Evolutionary conservation across 2,329 filamentous ascomycete species (phyloP), one percentile per base, ranked within the genome.

Genomic region (Aureobasidium namibiae): DNA sequence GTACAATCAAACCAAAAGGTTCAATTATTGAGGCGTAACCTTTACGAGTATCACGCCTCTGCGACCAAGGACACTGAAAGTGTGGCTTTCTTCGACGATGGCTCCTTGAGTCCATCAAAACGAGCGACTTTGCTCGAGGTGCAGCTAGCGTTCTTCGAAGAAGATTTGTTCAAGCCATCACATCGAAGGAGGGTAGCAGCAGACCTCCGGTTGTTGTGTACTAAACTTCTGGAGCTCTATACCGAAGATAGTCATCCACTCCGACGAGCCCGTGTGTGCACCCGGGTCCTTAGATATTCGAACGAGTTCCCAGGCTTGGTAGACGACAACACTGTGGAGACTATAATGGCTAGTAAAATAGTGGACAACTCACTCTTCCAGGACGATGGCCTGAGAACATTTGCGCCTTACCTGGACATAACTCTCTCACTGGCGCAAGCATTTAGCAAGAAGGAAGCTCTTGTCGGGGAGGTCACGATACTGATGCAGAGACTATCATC

Each of bases 51-150:
- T 36, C 46, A 59, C 26, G 24, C 36, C 16, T 23, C 24, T 24
- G 29, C 44, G 33, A 29, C 36, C 4, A 59, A 44, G 24, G 36
- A 50, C 7, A 5, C 13, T 23, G 45, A 16, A 26, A 29, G 18
- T 18, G 16, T 38, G 7, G 29, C 33, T 26, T 50, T 45, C 41
- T 72, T 73, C 45, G 74, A 78, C 58, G 65, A 74, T 33, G 52
- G 61, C 9, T 60, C 64, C 3, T 61, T 75, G 24, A 52, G 65
- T 1, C 24, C 61, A 13, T 63, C 63, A 4, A 67, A 71, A 31
- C 65, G 73, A 62, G 75, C 72, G 10, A 61, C 68, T 4, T 36
- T 79, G 2, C 63, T 79, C 10, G 76, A 79, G 62, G 73, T 69
- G 62, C 76, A 78, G 60, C 64, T 79, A 3, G 23, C 29, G 14